Evolutionary conservation across 2,329 filamentous ascomycete species (phyloP).

Genomic region (Plenodomus biglobosus): DNA sequence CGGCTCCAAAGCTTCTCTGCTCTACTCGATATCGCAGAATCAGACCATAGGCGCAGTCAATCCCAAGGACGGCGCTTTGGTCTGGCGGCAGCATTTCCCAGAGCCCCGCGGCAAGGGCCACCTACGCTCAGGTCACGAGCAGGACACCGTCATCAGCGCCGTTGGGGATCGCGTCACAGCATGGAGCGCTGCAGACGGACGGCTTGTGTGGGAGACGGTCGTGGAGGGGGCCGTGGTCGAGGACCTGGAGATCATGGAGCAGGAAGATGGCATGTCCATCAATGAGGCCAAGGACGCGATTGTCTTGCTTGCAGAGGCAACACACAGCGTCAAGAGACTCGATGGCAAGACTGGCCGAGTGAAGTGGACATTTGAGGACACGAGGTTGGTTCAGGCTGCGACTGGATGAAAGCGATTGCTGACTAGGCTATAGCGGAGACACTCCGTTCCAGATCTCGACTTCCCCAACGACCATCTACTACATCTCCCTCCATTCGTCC

Average conservation of each 20-base stretch:
- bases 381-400: constrained; percentile 45
- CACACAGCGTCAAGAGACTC: constrained; percentile 67
- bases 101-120: constrained; percentile 42
- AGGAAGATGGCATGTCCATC: constrained; percentile 59
- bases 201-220: constrained; percentile 71
- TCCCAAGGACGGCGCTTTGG: constrained; percentile 76
- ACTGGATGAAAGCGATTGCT: constrained; percentile 11
- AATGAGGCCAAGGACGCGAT: constrained; percentile 66
- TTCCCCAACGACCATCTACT: constrained; percentile 70
- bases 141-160: constrained; percentile 75
- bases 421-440: constrained; percentile 58
- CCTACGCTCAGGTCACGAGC: constrained; percentile 74
- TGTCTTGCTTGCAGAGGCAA: constrained; percentile 62
- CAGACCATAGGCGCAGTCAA: constrained; percentile 85
- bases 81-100: constrained; percentile 80
- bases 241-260: constrained; percentile 76
- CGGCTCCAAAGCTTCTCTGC: constrained; percentile 79
- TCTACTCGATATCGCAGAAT: constrained; percentile 88
- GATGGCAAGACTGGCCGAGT: constrained; percentile 71
- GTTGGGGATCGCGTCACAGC: constrained; percentile 69
- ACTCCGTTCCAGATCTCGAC: constrained; percentile 73
- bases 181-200: constrained; percentile 83
- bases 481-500: constrained; percentile 71
- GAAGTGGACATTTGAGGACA: constrained; percentile 76
- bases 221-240: constrained; percentile 60